Evolutionary conservation across 352 stramenopile genomes (phyloP).

Genomic region (Paralagenidium karlingii): DNA sequence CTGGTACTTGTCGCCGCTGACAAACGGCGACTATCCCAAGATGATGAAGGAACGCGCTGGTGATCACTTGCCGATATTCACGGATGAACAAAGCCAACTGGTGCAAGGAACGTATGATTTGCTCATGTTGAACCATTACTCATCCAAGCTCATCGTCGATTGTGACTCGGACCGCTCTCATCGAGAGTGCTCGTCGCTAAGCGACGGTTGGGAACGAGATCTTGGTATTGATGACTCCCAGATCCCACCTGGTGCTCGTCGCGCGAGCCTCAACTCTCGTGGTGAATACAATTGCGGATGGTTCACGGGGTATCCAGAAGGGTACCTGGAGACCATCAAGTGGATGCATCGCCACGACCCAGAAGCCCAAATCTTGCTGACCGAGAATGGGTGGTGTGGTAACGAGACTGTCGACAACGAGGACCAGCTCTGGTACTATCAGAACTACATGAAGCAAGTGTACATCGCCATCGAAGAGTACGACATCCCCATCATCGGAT

Average conservation of each 20-base stretch:
- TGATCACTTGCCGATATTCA: slow-evolving; percentile 63
- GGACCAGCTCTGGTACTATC: slow-evolving; percentile 55
- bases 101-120: slow-evolving; percentile 62
- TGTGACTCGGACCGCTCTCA: slow-evolving; percentile 1
- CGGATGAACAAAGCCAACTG: slow-evolving; percentile 24
- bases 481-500: slow-evolving; percentile 75
- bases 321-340: slow-evolving; percentile 37
- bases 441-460: slow-evolving; percentile 39
- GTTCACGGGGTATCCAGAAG: slow-evolving; percentile 38
- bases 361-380: slow-evolving; percentile 30
- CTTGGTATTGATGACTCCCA: slow-evolving; percentile 8
- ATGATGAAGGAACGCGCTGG: slow-evolving; percentile 56
- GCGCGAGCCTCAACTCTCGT: slow-evolving; percentile 12
- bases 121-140: slow-evolving; percentile 87
- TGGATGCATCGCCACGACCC: slow-evolving; percentile 34
- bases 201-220: too few species aligned
- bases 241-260: slow-evolving; percentile 4
- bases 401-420: slow-evolving; percentile 41
- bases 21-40: slow-evolving; percentile 70
- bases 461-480: slow-evolving; percentile 38
- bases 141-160: slow-evolving; percentile 12
- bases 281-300: slow-evolving; percentile 14
- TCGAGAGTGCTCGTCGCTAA: neutral
- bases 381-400: slow-evolving; percentile 58
- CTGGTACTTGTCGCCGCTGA: slow-evolving; percentile 81